Evolutionary conservation across 208 protist genomes (phyloP).

Genomic region (Trichomonas vaginalis): DNA sequence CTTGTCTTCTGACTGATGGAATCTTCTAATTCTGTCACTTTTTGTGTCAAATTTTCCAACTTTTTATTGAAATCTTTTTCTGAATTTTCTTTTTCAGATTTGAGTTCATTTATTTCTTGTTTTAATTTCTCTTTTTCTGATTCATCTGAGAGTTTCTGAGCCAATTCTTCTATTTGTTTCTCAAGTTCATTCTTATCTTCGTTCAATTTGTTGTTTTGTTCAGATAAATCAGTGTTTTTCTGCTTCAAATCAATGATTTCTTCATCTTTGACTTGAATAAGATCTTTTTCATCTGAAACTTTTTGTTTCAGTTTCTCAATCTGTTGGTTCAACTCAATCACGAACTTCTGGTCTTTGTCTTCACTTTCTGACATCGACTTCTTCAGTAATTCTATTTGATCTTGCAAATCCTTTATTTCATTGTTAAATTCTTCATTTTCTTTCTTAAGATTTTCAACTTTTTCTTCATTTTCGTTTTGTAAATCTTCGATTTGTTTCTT

Average conservation of each 20-base stretch:
- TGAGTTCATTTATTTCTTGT: not conserved
- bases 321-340: not conserved
- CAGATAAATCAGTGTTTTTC: not conserved
- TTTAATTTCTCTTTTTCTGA: not conserved
- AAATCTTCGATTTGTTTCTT: not conserved
- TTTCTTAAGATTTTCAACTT: too few relatives aligned
- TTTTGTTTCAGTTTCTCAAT: not conserved
- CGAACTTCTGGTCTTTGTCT: not conserved
- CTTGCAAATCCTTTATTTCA: not conserved
- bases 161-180: not conserved
- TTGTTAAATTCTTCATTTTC: not conserved
- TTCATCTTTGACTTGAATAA: not conserved
- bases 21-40: not conserved
- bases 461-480: not conserved
- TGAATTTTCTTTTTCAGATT: not conserved
- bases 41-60: not conserved
- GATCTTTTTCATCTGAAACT: not conserved
- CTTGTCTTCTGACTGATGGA: not conserved
- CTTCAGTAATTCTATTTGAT: not conserved
- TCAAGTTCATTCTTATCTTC: not conserved
- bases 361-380: not conserved
- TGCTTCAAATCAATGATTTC: not conserved
- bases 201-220: not conserved
- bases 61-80: not conserved
- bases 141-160: not conserved